Base-by-base conservation (phyloP, 2,329 filamentous ascomycete genomes). In the Hortaea werneckii region DNA sequence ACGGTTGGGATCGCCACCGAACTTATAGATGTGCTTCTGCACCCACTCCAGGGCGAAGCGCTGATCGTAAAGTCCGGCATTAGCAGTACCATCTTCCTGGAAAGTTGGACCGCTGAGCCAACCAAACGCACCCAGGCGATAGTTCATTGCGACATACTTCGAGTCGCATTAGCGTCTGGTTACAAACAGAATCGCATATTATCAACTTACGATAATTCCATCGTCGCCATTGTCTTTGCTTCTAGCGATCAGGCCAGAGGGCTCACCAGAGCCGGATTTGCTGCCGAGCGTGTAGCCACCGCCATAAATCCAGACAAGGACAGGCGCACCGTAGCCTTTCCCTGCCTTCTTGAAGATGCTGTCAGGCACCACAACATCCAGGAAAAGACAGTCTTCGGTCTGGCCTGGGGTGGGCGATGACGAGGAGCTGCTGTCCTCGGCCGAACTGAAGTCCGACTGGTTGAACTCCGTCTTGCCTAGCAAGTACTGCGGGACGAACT, bases 11-110 rank as follows among this genome's bases (percentile, higher is more conserved):
- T 79, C 71, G 9, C 77, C 77, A 7, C 77, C 76, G 51, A 80
- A 80, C 37, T 55, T 54, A 11, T 8, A 68, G 58, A 52, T 71
- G 62, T 59, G 64, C 37, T 70, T 57, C 44, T 75, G 69, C 3
- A 80, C 67, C 78, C 78, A 82, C 52, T 78, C 65, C 6, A 82
- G 61, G 26, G 75, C 75, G 12, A 77, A 63, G 9, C 73, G 66
- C 55, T 80, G 77, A 48, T 79, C 76, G 43, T 70, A 64, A 0
- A 78, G 60, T 2, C 67, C 75, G 6, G 67, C 68, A 52, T 78
- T 78, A 2, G 71, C 62, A 3, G 64, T 65, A 4, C 71, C 73
- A 11, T 68, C 61, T 12, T 58, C 52, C 29, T 68, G 64, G 39
- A 73, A 63, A 26, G 60, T 70, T 13, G 67, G 65, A 37, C 68